phyloP scores from a whole-genome alignment of 202 grass and related monocot genomes.

The Elaeis oleifera region DNA sequence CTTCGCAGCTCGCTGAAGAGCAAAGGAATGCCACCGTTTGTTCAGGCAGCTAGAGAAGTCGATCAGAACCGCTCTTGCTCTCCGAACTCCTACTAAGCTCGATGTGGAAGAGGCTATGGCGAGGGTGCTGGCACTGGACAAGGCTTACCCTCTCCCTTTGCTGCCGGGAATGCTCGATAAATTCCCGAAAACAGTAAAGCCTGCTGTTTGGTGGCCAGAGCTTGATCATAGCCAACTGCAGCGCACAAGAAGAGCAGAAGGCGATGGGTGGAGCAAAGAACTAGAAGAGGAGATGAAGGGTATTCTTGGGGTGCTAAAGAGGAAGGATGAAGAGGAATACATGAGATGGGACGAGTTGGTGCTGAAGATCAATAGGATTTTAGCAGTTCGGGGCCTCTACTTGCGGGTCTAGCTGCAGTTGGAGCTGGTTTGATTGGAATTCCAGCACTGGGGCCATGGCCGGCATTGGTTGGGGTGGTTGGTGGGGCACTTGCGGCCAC shows the following conservation, averaged over 20 bases:
- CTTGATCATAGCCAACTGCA: not conserved
- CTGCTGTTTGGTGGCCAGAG: not conserved
- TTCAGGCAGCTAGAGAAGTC: conserved; percentile 45
- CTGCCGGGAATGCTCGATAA: conserved; percentile 17
- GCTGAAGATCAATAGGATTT: not conserved
- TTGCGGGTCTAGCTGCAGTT: not conserved
- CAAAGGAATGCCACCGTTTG: conserved; percentile 55
- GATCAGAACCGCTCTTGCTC: conserved; percentile 19
- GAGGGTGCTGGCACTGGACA: conserved; percentile 52
- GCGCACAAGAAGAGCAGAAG: not conserved
- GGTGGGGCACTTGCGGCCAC: not conserved
- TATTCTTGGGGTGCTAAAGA: not conserved
- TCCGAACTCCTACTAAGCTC: not conserved
- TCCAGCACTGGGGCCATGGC: not conserved
- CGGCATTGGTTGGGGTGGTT: not conserved
- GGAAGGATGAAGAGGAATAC: conserved; percentile 2
- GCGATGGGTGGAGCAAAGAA: conserved; percentile 3
- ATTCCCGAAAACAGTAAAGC: not conserved
- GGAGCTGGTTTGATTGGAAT: not conserved
- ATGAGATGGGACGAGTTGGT: not conserved
- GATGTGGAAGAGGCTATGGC: conserved; percentile 35
- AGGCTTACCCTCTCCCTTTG: conserved; percentile 53
- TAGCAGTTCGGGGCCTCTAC: not conserved
- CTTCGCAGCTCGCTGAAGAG: conserved; percentile 76
- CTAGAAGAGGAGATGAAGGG: conserved; percentile 9